These are phyloP conservation scores for Komagataea norvegica DNA, from an alignment of 1,139 yeast species.

Conservation along the genomic window DNA sequence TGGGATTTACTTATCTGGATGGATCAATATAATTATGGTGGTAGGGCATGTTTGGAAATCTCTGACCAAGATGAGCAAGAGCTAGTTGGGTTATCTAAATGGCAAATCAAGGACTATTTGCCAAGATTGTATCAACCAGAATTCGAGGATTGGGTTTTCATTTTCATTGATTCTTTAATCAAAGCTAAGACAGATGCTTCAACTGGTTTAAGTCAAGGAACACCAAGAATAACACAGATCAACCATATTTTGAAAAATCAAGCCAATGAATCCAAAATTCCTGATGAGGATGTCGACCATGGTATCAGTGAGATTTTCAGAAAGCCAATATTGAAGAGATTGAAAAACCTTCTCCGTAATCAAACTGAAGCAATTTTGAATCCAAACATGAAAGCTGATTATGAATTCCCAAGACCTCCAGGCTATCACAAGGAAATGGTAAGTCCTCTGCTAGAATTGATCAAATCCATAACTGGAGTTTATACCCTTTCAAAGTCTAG, in stretches of 20 bases:
- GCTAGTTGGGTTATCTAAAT: slow-evolving; percentile 57
- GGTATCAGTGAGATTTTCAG: slow-evolving; percentile 47
- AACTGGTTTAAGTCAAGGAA: slow-evolving; percentile 35
- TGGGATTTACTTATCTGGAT: slow-evolving; percentile 95
- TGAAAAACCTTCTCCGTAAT: slow-evolving; percentile 57
- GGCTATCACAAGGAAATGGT: slow-evolving; percentile 59
- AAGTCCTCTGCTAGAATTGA: slow-evolving; percentile 77
- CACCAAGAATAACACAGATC: slow-evolving; percentile 67
- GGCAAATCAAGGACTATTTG: slow-evolving; percentile 77
- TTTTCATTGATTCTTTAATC: slow-evolving; percentile 68
- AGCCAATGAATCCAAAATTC: slow-evolving; percentile 27
- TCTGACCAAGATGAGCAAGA: slow-evolving; percentile 53
- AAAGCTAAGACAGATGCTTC: slow-evolving; percentile 42
- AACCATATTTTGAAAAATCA: slow-evolving; percentile 48
- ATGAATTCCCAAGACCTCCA: slow-evolving; percentile 66
- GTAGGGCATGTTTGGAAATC: slow-evolving; percentile 65
- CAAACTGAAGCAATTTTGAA: slow-evolving; percentile 73
- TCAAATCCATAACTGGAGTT: slow-evolving; percentile 70
- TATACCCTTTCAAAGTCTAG: slow-evolving; percentile 62
- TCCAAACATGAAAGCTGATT: slow-evolving; percentile 59
- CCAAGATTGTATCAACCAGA: slow-evolving; percentile 76
- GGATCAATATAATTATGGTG: slow-evolving; percentile 88
- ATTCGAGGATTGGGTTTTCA: slow-evolving; percentile 81
- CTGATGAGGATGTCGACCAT: slow-evolving; percentile 34
- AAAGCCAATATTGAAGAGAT: slow-evolving; percentile 60